phyloP scores from a whole-genome alignment of 495 filamentous ascomycete species.

The Neurospora sp. region DNA sequence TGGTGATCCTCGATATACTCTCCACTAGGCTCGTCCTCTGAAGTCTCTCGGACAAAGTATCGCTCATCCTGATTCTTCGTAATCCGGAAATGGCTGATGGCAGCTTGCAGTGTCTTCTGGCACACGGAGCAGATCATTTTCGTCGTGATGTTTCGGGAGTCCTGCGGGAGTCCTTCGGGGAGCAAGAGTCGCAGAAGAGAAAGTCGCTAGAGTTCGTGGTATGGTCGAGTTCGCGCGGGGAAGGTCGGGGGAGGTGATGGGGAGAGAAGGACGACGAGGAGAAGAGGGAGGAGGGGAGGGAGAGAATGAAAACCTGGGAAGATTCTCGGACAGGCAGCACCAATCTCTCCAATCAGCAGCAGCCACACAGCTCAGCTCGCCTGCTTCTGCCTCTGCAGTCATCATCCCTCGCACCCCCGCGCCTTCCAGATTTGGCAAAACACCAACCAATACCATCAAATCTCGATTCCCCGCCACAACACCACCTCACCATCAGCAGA shows the following conservation, averaged over 20 bases:
- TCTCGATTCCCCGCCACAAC: neutral
- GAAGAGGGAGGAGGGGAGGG: neutral
- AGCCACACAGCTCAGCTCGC: neutral
- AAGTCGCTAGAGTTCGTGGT: neutral
- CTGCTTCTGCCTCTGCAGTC: neutral
- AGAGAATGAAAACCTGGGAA: neutral
- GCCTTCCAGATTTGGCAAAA: neutral
- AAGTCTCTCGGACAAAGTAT: neutral
- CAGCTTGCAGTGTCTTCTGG: neutral
- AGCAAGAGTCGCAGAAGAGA: neutral
- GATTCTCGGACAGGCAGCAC: neutral
- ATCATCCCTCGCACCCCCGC: neutral
- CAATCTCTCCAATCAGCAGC: neutral
- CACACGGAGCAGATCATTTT: neutral
- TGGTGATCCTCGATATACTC: neutral
- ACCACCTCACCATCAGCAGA: neutral
- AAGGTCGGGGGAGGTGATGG: neutral
- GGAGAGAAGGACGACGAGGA: neutral
- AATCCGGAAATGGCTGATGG: neutral
- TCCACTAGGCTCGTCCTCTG: neutral
- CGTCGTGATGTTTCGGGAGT: neutral
- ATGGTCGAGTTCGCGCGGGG: neutral
- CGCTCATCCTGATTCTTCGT: neutral
- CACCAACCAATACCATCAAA: neutral
- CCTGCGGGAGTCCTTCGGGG: neutral